These are phyloP conservation scores for Colletotrichum camelliae DNA, from an alignment of 2,329 filamentous ascomycete genomes.

Conservation along the genomic window DNA sequence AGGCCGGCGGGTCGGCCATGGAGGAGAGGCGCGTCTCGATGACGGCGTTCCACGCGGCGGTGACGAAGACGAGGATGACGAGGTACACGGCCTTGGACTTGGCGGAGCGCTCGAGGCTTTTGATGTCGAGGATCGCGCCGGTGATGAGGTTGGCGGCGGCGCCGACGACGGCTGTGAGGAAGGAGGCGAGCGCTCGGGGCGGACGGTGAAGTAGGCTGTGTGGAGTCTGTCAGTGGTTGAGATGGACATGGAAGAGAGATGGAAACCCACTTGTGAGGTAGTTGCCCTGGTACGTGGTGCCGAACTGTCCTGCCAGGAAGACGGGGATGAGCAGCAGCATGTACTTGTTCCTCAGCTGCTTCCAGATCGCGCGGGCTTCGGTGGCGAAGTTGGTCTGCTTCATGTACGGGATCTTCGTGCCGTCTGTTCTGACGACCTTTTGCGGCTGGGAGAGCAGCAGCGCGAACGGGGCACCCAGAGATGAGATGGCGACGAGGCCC, in stretches of 20 bases:
- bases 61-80: neutral
- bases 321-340: slow-evolving; percentile 15
- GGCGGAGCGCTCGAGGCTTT: neutral
- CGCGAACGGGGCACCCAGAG: slow-evolving; percentile 45
- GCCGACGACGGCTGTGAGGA: slow-evolving; percentile 11
- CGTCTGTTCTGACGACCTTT: slow-evolving; percentile 48
- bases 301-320: slow-evolving; percentile 10
- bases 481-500: slow-evolving; percentile 52
- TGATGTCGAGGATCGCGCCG: slow-evolving; percentile 5
- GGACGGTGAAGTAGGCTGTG: slow-evolving; percentile 15
- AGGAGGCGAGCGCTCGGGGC: slow-evolving; percentile 3
- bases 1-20: neutral
- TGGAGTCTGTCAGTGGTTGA: neutral
- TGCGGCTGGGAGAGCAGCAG: slow-evolving; percentile 49
- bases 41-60: slow-evolving; percentile 10
- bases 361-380: slow-evolving; percentile 11
- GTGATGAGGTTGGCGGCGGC: slow-evolving; percentile 3
- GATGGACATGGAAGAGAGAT: rapidly evolving
- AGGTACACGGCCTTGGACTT: slow-evolving; percentile 16
- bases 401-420: slow-evolving; percentile 36
- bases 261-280: slow-evolving; percentile 6
- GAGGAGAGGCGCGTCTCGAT: slow-evolving; percentile 6
- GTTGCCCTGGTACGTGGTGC: slow-evolving; percentile 14
- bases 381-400: slow-evolving; percentile 2
- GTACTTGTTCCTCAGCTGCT: slow-evolving; percentile 14